Evolutionary conservation across 2,329 filamentous ascomycete species (phyloP).

Genomic region (Penicillium sp.): DNA sequence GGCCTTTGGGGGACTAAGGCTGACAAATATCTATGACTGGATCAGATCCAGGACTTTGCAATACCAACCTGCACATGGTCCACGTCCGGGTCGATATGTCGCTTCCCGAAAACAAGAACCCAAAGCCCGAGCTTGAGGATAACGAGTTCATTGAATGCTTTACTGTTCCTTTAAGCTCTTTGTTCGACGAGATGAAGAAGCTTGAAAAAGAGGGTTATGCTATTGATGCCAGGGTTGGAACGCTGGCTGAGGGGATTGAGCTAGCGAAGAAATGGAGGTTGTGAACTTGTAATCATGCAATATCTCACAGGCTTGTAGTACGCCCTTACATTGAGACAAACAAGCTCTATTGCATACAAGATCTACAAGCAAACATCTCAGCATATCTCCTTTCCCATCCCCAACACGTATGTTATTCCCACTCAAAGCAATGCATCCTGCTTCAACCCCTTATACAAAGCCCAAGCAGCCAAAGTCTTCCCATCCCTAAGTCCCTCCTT

Average conservation of each 20-base stretch:
- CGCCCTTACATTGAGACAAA: not conserved
- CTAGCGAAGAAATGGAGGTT: conserved; percentile 56
- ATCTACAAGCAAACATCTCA: not conserved
- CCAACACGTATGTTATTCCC: not conserved
- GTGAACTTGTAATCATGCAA: not conserved
- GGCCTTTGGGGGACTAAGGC: not conserved
- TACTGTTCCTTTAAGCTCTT: conserved; percentile 59
- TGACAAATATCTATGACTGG: not conserved
- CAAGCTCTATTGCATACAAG: not conserved
- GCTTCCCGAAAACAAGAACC: conserved; percentile 66
- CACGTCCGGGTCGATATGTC: conserved; percentile 71
- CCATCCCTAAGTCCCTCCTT: conserved; percentile 55
- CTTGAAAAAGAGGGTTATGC: conserved; percentile 70
- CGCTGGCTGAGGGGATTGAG: conserved; percentile 74
- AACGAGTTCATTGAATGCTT: conserved; percentile 83
- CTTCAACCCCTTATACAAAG: conserved; percentile 54
- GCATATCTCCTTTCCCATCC: too few relatives aligned
- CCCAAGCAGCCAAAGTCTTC: conserved; percentile 56
- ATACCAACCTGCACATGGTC: conserved; percentile 56
- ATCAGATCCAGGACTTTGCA: conserved; percentile 49
- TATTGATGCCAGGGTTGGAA: conserved; percentile 75
- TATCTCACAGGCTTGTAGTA: not conserved
- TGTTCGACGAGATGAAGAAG: conserved; percentile 66
- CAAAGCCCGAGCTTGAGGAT: conserved; percentile 69
- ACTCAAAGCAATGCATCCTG: conserved; percentile 45